Percentiles rank a stretch among this genome's conserved stretches.
phyloP scores from a whole-genome alignment of 2,329 filamentous ascomycete species.

The Nannizzia gypsea region DNA sequence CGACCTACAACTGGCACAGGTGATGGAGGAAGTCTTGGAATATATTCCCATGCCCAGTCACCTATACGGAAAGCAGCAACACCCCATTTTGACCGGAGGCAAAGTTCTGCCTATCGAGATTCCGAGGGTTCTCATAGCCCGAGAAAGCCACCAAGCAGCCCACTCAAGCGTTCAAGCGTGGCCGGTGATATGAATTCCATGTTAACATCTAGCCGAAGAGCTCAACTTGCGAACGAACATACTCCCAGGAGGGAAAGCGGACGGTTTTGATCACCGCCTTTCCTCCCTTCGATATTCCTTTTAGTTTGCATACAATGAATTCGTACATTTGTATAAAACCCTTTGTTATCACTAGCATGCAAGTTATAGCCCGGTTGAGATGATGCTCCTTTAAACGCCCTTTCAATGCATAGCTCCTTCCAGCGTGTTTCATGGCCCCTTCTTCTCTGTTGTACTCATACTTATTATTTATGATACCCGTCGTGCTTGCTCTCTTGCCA shows the following conservation, averaged over 20 bases:
- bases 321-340: background rate
- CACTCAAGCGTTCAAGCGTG: slow-evolving; percentile 34
- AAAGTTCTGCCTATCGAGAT: slow-evolving; percentile 33
- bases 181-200: slow-evolving; percentile 23
- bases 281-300: background rate
- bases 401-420: background rate
- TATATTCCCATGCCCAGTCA: slow-evolving; percentile 68
- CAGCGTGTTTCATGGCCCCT: background rate
- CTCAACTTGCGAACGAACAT: background rate
- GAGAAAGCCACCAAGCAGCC: slow-evolving; percentile 29
- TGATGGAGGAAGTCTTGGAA: slow-evolving; percentile 67
- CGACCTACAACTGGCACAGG: slow-evolving; percentile 35
- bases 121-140: slow-evolving; percentile 28
- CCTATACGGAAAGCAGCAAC: slow-evolving; percentile 69
- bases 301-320: background rate
- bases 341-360: background rate
- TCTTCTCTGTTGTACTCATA: background rate
- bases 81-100: slow-evolving; percentile 38
- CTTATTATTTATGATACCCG: background rate
- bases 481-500: background rate
- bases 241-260: slow-evolving; percentile 20
- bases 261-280: slow-evolving; percentile 16
- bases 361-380: background rate
- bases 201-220: background rate
- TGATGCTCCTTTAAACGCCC: background rate